Base-by-base conservation (phyloP, 1,284 basidiomycete genomes). In the Microstroma glucosiphilum region DNA sequence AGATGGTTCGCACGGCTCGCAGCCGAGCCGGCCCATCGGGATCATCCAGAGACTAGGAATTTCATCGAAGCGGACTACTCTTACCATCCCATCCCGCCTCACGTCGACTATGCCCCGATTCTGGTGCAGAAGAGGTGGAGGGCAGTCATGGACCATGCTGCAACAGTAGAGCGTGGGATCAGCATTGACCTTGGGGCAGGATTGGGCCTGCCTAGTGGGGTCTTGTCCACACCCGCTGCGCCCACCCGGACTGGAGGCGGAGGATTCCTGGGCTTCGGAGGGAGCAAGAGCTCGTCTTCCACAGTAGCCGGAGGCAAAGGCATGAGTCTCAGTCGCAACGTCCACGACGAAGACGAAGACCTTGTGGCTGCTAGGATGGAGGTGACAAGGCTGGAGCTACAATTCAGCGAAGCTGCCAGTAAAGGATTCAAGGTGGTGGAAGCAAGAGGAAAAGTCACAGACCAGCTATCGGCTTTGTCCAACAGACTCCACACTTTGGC, bases 21-120 rank as follows among this genome's bases (percentile, higher is more conserved):
- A 0, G 64, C 61, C 7, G 69, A 77, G 21, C 66, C 69, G 0
- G 40, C 53, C 6, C 60, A 76, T 1, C 58, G 69, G 21, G 67
- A 70, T 51, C 68, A 73, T 62, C 65, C 63, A 6, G 76, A 77
- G 59, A 72, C 69, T 25, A 66, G 73, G 54, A 67, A 62, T 19
- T 68, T 77, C 23, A 63, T 77, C 61, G 76, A 77, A 49, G 67
- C 73, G 41, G 71, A 76, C 58, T 77, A 71, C 59, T 67, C 67
- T 57, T 77, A 77, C 49, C 62, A 66, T 26, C 75, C 75, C 7
- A 62, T 65, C 0, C 64, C 68, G 1, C 71, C 71, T 1, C 63
- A 64, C 13, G 17, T 15, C 19, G 51, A 54, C 25, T 21, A 26
- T 26, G 51, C 51, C 7, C n/a, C 25, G 6, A 6, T 25, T 3